Conservation (phyloP, 768 basidiomycete genomes). For the Sutorius australiensis region DNA sequence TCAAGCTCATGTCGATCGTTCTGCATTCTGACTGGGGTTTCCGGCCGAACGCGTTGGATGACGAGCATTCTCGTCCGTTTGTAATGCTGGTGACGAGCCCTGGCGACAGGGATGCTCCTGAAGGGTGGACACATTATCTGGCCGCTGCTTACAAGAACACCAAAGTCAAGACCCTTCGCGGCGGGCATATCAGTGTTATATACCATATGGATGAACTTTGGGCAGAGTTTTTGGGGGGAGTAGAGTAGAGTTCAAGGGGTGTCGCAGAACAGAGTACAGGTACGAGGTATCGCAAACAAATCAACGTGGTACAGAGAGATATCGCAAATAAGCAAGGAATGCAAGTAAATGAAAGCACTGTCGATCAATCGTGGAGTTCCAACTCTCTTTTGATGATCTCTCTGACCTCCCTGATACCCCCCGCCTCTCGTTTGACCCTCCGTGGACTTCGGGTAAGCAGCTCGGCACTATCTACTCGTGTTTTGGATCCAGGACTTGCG, state of each 20-base stretch:
- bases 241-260: constrained; percentile 10
- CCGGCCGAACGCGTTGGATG: constrained; percentile 40
- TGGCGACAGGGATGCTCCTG: constrained; percentile 41
- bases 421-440: constrained; percentile 63
- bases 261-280: neutral
- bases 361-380: constrained; percentile 55
- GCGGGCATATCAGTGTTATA: constrained; percentile 48
- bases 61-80: constrained; percentile 40
- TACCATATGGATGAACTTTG: constrained; percentile 47
- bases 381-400: constrained; percentile 79
- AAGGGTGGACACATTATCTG: constrained; percentile 47
- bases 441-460: constrained; percentile 68
- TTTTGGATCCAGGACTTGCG: constrained; percentile 47
- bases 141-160: constrained; percentile 44
- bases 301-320: constrained; percentile 15
- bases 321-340: constrained; percentile 13
- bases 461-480: constrained; percentile 56
- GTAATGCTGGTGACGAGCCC: constrained; percentile 44
- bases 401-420: constrained; percentile 73
- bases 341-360: constrained; percentile 30
- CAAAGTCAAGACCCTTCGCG: constrained; percentile 37
- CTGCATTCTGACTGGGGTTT: constrained; percentile 54
- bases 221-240: constrained; percentile 29
- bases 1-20: constrained; percentile 39
- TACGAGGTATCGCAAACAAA: constrained; percentile 24